Evolutionary conservation across 2,329 filamentous ascomycete species (phyloP), one percentile per base, ranked within the genome.

Genomic region (Alternaria sp.): DNA sequence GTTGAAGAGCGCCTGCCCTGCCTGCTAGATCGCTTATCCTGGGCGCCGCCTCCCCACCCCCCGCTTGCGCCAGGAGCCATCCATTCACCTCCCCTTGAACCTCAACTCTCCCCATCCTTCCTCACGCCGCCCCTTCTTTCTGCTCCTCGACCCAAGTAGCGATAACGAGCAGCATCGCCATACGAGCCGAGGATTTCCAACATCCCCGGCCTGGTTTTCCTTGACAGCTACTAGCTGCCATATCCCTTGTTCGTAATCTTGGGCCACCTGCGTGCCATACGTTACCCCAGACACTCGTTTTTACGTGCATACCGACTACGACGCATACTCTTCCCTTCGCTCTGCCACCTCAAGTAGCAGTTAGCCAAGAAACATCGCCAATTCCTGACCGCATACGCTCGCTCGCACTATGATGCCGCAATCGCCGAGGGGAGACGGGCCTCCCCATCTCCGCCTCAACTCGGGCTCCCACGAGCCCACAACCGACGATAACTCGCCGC

Each of bases 391-490:
- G 58, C 61, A 71, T 71, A 73, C 70, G 60, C 61, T 75, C 71
- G 63, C 67, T 72, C 52, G 33, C 63, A 69, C 71, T 66, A 69
- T 68, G 62, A 61, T 69, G 60, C 68, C 68, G 42, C 68, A 63
- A 60, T 75, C 76, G 44, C 72, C 74, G 23, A 67, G 74, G 58
- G 67, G 70, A 41, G 68, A 72, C 46, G 68, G 67, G 50, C 79
- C 83, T 61, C 86, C 86, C 65, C 87, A 89, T 65, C 85, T 90
- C 58, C 85, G 86, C 56, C 81, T 90, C 63, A 89, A 89, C 70
- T 88, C 86, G 26, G 86, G 83, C 44, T 82, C 80, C 29, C 70
- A 85, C 63, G 82, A 88, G 69, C 76, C 83, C 31, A 78, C 81
- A 61, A 77, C 74, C 58, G 67, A 77, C 73, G 59, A 77, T 68